Conservation (phyloP, 2,329 filamentous ascomycete genomes). For the Phoma herbarum region DNA sequence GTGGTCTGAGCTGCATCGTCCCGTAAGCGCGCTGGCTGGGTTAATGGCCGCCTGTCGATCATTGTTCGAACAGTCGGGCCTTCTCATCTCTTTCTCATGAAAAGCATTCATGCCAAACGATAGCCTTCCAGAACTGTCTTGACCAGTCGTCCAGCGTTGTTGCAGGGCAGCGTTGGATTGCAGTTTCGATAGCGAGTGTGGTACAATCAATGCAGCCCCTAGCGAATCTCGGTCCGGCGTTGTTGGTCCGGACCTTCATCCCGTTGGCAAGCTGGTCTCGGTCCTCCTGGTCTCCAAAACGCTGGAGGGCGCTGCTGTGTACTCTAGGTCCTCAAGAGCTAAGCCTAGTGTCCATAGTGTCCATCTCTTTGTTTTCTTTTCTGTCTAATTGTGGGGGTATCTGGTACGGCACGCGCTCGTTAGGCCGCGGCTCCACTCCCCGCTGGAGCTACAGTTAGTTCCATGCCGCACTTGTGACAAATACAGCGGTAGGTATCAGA, state of each 20-base stretch:
- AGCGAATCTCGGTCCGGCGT: constrained; percentile 9
- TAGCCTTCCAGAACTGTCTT: constrained; percentile 2
- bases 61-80: constrained; percentile 4
- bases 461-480: constrained; percentile 3
- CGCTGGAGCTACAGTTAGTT: neutral
- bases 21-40: constrained; percentile 29
- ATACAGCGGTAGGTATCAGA: neutral
- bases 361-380: constrained; percentile 12
- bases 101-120: constrained; percentile 2
- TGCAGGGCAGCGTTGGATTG: constrained; percentile 16
- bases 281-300: neutral
- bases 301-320: neutral
- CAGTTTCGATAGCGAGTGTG: constrained; percentile 15
- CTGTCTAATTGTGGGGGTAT: neutral
- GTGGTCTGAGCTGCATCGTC: constrained; percentile 32
- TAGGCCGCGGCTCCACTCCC: constrained; percentile 11
- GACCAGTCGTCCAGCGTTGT: constrained; percentile 3
- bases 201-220: constrained; percentile 17
- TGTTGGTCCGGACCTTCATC: constrained; percentile 7
- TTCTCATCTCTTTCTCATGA: constrained; percentile 1
- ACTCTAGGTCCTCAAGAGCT: constrained; percentile 1
- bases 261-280: constrained; percentile 5
- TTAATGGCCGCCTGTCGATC: constrained; percentile 16
- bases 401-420: neutral
- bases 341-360: neutral